Evolutionary conservation across 306 rosid genomes (phyloP).

Genomic region (Cicer arietinum): DNA sequence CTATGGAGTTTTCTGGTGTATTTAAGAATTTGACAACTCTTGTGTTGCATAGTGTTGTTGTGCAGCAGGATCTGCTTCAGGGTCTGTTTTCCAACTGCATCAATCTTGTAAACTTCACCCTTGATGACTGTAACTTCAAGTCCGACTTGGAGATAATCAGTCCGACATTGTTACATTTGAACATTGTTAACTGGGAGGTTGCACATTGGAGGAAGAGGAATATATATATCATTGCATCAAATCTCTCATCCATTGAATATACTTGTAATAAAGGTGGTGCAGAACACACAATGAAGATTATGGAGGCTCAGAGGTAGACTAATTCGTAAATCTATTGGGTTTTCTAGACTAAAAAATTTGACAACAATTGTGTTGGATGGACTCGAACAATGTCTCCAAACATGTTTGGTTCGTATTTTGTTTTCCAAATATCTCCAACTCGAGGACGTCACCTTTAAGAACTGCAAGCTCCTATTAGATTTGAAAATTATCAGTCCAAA

Average conservation of each 20-base stretch:
- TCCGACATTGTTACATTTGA: neutral
- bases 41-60: too few relatives aligned
- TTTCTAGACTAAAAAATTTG: neutral
- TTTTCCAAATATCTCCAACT: constrained; percentile 18
- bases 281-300: neutral
- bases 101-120: too few relatives aligned
- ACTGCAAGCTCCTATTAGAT: fast-evolving
- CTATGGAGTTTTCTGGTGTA: too few relatives aligned
- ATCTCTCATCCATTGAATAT: neutral
- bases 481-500: neutral
- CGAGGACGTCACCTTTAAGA: neutral
- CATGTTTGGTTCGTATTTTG: neutral
- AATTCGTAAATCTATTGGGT: neutral
- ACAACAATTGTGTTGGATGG: constrained; percentile 5
- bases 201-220: fast-evolving
- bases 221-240: neutral
- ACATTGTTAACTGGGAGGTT: neutral
- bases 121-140: too few relatives aligned
- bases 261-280: neutral
- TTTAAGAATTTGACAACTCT: too few relatives aligned
- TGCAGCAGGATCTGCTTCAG: too few relatives aligned
- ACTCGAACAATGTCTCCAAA: neutral
- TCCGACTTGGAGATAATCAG: too few relatives aligned
- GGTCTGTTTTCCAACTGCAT: too few relatives aligned
- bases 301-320: neutral